These are phyloP conservation scores for Blastocystis sp. DNA, from an alignment of 352 stramenopile genomes.

Conservation along the genomic window DNA sequence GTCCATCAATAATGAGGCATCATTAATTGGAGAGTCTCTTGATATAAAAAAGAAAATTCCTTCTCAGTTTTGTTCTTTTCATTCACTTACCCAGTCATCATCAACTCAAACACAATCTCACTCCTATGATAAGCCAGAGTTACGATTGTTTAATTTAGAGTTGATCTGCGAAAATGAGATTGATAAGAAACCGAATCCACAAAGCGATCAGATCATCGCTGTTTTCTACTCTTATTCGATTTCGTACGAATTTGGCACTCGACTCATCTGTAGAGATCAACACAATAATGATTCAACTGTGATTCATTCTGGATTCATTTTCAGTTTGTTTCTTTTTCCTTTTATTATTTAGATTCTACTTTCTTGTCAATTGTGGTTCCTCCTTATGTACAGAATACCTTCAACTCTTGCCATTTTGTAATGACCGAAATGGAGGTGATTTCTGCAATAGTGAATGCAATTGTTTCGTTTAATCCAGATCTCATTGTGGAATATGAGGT, in stretches of 20 bases:
- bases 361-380: neutral
- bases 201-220: conserved; percentile 9
- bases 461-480: conserved; percentile 62
- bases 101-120: neutral
- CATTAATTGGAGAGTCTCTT: neutral
- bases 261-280: neutral
- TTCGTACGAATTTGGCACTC: neutral
- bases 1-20: neutral
- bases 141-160: conserved; percentile 38
- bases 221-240: conserved; percentile 27
- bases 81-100: neutral
- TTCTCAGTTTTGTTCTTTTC: neutral
- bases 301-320: conserved; percentile 47
- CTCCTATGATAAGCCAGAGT: neutral
- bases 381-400: conserved; percentile 3
- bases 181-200: conserved; percentile 29
- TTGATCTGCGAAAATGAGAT: neutral
- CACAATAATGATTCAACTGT: conserved; percentile 53
- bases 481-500: conserved; percentile 55
- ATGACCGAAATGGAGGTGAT: conserved; percentile 11
- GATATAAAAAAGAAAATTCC: too few species aligned
- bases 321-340: neutral
- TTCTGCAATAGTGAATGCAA: neutral
- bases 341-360: neutral
- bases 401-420: conserved; percentile 7